Conservation (phyloP, 2,329 filamentous ascomycete genomes). For the Neocucurbitaria cava region DNA sequence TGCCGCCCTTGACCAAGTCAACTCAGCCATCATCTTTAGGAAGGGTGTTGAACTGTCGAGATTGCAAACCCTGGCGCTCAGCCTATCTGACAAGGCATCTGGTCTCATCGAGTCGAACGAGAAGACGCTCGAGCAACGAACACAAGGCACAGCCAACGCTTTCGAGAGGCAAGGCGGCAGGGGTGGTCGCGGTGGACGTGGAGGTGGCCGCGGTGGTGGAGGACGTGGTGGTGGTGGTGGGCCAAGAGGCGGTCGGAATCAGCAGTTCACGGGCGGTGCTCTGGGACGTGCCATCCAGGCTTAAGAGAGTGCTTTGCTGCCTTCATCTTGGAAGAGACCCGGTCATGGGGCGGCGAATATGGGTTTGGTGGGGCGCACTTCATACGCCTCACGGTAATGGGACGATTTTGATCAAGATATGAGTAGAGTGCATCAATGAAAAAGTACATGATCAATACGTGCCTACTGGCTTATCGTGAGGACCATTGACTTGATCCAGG, state of each 20-base stretch:
- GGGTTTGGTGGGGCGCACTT: slow-evolving; percentile 1
- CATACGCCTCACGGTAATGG: slow-evolving; percentile 2
- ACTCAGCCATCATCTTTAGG: slow-evolving; percentile 96
- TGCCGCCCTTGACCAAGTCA: slow-evolving; percentile 96
- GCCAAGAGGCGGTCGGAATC: slow-evolving; percentile 65
- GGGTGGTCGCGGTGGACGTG: slow-evolving; percentile 64
- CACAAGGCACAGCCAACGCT: slow-evolving; percentile 91
- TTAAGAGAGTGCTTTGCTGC: slow-evolving; percentile 37
- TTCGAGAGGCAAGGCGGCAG: slow-evolving; percentile 91
- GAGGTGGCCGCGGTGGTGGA: slow-evolving; percentile 68
- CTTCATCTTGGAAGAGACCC: background rate
- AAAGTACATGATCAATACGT: background rate
- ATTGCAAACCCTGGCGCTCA: slow-evolving; percentile 92
- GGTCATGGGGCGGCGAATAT: slow-evolving; percentile 5
- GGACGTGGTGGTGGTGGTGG: slow-evolving; percentile 67
- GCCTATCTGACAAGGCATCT: slow-evolving; percentile 94
- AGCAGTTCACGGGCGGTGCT: slow-evolving; percentile 82
- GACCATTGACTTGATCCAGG: no score
- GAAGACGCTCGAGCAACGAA: slow-evolving; percentile 94
- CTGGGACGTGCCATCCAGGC: slow-evolving; percentile 66
- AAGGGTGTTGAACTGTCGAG: slow-evolving; percentile 98
- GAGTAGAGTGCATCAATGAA: slow-evolving; percentile 3
- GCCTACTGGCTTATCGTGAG: no score
- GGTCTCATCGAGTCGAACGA: slow-evolving; percentile 96
- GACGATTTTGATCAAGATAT: slow-evolving; percentile 4